Base-by-base conservation (phyloP, 2,329 filamentous ascomycete species). In the Ophiognomonia clavigignenti-juglandacearum region DNA sequence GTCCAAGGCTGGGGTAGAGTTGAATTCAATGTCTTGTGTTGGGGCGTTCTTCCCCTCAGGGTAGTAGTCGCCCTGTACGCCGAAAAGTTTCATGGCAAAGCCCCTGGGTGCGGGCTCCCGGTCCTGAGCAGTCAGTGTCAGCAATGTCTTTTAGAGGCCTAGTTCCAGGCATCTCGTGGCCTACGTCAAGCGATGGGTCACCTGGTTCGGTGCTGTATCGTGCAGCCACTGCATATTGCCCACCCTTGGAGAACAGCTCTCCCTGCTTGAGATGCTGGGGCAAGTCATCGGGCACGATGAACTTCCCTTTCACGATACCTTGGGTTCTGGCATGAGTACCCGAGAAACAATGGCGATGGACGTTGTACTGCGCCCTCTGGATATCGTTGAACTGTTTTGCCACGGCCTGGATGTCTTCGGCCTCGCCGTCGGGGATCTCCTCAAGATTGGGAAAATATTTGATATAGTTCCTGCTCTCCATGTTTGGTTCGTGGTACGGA, bases 1-100 rank as follows among this genome's bases (percentile, higher is more conserved):
- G 36, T 77, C 71, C 10, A 76, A 62, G 1, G 66, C 62, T 1
- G 70, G 71, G 1, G 69, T 70, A 48, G 64, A 71, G 55, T 75
- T 75, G 58, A 75, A 75, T 16, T 70, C 68, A 53, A 75, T 69
- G 52, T 74, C 70, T 34, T 64, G 59, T 3, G 60, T 64, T 0
- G 52, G 51, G 11, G 54, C 54, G 22, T 54, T 54, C 55, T 65
- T 61, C 34, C 66, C 66, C 24, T 59, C 59, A 8, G 66, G 59
- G 41, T 71, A 67, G 57, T 65, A 65, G 19, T 67, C 64, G 6
- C 68, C 69, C 5, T 64, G 39, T n/a, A 75, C 66, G 43, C 69
- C 64, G 57, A 76, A 76, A 35, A 75, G 55, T 53, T 75, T 75
- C 62, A 76, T 73, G 10, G 59, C 67, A 35, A 75, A 68, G 20